phyloP scores from a whole-genome alignment of 1,284 basidiomycete species.

The Pterula multifida region DNA sequence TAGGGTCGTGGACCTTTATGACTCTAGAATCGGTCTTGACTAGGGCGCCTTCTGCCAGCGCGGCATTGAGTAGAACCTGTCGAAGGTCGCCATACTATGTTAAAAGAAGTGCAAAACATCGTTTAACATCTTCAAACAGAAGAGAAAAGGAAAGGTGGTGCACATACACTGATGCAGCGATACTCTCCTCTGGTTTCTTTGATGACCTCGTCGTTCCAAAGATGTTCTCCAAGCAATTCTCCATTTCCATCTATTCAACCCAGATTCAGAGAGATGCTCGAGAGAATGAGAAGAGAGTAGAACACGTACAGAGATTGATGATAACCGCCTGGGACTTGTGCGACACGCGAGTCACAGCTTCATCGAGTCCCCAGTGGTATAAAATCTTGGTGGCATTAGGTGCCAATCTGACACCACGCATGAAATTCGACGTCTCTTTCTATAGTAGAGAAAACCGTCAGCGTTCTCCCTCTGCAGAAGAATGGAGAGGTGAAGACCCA shows the following conservation, averaged over 20 bases:
- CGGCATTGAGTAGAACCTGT: slow-evolving; percentile 28
- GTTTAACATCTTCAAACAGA: background rate
- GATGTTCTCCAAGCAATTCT: slow-evolving; percentile 35
- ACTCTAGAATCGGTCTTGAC: slow-evolving; percentile 30
- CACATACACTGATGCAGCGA: slow-evolving; percentile 35
- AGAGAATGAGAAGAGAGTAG: background rate
- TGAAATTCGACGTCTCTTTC: slow-evolving; percentile 10
- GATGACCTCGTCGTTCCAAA: slow-evolving; percentile 42
- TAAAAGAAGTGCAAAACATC: background rate
- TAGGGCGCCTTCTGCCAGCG: slow-evolving; percentile 28
- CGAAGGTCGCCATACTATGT: slow-evolving; percentile 30
- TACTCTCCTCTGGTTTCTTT: slow-evolving; percentile 43
- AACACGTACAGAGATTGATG: slow-evolving; percentile 25
- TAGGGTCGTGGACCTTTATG: slow-evolving; percentile 23
- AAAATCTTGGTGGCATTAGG: slow-evolving; percentile 47
- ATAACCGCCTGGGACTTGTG: slow-evolving; percentile 26
- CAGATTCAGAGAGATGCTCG: background rate
- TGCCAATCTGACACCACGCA: slow-evolving; percentile 35
- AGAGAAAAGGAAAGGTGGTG: background rate
- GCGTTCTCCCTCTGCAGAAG: no score
- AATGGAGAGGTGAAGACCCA: slow-evolving; percentile 16
- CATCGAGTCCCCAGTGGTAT: slow-evolving; percentile 40
- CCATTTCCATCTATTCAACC: slow-evolving; percentile 27
- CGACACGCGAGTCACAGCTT: slow-evolving; percentile 23
- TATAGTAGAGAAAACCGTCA: slow-evolving; percentile 1